These are phyloP conservation scores for Solanum stenotomum DNA, from an alignment of 257 asterid genomes.

Conservation along the genomic window DNA sequence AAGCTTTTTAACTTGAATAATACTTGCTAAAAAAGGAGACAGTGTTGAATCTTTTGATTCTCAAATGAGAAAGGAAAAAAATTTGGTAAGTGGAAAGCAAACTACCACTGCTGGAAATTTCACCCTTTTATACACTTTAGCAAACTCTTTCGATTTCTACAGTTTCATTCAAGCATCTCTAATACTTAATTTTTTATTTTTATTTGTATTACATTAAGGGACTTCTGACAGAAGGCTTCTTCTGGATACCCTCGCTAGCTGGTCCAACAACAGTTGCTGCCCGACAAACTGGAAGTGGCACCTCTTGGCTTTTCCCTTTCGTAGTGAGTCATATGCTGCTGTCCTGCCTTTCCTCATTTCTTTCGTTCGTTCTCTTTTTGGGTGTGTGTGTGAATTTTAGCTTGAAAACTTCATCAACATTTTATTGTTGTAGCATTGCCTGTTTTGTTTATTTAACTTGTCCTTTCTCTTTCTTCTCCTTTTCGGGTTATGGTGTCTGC, in stretches of 20 bases:
- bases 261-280: conserved; percentile 95
- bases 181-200: neutral
- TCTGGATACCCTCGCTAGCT: conserved; percentile 97
- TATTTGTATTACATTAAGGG: conserved; percentile 40
- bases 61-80: neutral
- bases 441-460: neutral
- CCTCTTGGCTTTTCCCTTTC: conserved; percentile 95
- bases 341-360: conserved; percentile 6
- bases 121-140: neutral
- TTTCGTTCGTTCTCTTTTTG: neutral
- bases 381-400: neutral
- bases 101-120: neutral
- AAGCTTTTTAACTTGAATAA: neutral
- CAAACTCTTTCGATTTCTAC: neutral
- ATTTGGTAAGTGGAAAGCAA: neutral
- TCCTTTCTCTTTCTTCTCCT: neutral
- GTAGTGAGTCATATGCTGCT: conserved; percentile 42
- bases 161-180: neutral
- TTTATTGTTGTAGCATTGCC: neutral
- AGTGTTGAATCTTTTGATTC: neutral
- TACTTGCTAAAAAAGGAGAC: neutral
- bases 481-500: neutral
- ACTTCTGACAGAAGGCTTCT: conserved; percentile 91
- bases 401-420: neutral
- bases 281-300: conserved; percentile 87